Evolutionary conservation across 495 filamentous ascomycete species (phyloP).

Genomic region (Lasiosphaeriaceae sp.): DNA sequence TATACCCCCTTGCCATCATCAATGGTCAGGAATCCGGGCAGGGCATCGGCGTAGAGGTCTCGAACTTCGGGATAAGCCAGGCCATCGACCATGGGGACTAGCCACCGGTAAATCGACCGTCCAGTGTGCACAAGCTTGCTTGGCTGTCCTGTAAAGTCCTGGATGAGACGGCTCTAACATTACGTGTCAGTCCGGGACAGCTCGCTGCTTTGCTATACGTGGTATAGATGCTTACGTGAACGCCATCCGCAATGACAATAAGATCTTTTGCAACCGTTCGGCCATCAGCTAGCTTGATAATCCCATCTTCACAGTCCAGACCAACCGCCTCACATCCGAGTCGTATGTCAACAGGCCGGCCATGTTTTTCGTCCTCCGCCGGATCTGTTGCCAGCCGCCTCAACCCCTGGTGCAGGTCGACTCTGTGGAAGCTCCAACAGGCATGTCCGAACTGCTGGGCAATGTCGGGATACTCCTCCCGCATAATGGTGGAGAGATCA

Average conservation of each 20-base stretch:
- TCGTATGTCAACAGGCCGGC: slow-evolving; percentile 30
- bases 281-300: slow-evolving; percentile 18
- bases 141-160: slow-evolving; percentile 19
- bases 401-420: slow-evolving; percentile 53
- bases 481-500: slow-evolving; percentile 21
- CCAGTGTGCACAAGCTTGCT: slow-evolving; percentile 15
- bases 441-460: slow-evolving; percentile 16
- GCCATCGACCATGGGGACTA: slow-evolving; percentile 38
- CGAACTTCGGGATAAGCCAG: slow-evolving; percentile 28
- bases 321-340: slow-evolving; percentile 18
- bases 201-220: too few relatives aligned
- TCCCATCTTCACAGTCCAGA: slow-evolving; percentile 24
- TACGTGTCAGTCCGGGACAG: background rate
- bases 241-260: slow-evolving; percentile 28
- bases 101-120: slow-evolving; percentile 45
- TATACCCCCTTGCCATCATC: slow-evolving; percentile 27
- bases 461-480: slow-evolving; percentile 31
- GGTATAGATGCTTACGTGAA: slow-evolving; percentile 22
- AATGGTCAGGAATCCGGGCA: slow-evolving; percentile 26
- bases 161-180: slow-evolving; percentile 29
- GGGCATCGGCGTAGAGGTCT: slow-evolving; percentile 20
- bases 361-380: slow-evolving; percentile 14
- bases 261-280: slow-evolving; percentile 16
- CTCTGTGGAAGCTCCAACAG: slow-evolving; percentile 44
- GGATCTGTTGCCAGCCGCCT: slow-evolving; percentile 36